These are phyloP conservation scores for Colletotrichum limetticola DNA, from an alignment of 2,329 filamentous ascomycete species.

Conservation along the genomic window DNA sequence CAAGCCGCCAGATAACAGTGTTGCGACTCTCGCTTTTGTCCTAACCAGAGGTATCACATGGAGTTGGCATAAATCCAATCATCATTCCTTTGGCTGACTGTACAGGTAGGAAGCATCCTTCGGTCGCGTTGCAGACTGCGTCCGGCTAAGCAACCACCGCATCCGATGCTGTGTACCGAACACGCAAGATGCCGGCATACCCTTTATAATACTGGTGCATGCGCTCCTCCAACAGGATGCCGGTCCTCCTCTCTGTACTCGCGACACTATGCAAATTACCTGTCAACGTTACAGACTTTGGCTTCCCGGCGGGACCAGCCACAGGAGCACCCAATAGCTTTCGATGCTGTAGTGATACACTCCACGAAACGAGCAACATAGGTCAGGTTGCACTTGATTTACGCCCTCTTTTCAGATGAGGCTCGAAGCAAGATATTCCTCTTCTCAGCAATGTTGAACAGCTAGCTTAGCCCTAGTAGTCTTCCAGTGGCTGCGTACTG, in stretches of 20 bases:
- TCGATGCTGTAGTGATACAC: slow-evolving; percentile 4
- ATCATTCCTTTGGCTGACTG: background rate
- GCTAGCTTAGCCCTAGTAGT: background rate
- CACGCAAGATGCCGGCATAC: background rate
- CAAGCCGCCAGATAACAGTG: background rate
- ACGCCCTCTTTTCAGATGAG: background rate
- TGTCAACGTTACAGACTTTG: slow-evolving; percentile 16
- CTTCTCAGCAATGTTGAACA: background rate
- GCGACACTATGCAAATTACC: background rate
- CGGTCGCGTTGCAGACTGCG: background rate
- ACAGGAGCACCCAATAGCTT: background rate
- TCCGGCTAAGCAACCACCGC: background rate
- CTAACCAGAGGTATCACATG: background rate
- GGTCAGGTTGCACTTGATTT: background rate
- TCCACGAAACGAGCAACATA: background rate
- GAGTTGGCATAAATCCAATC: background rate
- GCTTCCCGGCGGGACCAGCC: slow-evolving; percentile 22
- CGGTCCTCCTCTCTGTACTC: background rate
- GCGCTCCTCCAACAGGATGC: background rate
- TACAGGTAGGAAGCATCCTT: background rate
- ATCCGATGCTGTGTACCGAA: background rate
- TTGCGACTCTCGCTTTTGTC: background rate
- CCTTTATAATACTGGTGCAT: too few relatives aligned
- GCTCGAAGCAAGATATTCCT: background rate
- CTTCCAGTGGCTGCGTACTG: background rate